Evolutionary conservation across 2,329 filamentous ascomycete genomes (phyloP).

Genomic region (Malbranchea zuffiana): DNA sequence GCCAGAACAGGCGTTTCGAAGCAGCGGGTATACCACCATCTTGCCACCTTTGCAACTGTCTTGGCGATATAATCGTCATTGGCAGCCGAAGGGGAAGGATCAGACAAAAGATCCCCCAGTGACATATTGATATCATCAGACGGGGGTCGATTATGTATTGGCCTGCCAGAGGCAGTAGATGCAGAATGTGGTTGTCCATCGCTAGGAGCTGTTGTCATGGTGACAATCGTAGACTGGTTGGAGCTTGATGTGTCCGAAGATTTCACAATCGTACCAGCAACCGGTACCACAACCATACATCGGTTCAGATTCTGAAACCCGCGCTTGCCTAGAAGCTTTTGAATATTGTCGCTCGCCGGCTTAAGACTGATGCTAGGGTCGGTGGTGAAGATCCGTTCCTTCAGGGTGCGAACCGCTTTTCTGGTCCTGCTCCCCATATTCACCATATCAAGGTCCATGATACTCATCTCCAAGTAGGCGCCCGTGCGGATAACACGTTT

Average conservation of each 20-base stretch:
- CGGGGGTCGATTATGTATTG: conserved; percentile 20
- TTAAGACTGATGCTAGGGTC: conserved; percentile 37
- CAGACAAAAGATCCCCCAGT: conserved; percentile 61
- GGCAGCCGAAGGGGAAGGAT: conserved; percentile 54
- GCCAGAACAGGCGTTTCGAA: conserved; percentile 60
- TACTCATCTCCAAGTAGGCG: conserved; percentile 39
- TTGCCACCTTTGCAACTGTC: conserved; percentile 80
- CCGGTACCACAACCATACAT: conserved; percentile 40
- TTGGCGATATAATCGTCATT: conserved; percentile 81
- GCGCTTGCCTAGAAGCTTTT: conserved; percentile 34
- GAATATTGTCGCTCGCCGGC: conserved; percentile 39
- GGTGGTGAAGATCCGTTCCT: conserved; percentile 35
- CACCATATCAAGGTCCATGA: conserved; percentile 41
- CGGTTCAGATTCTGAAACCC: conserved; percentile 41
- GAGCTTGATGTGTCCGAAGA: conserved; percentile 35
- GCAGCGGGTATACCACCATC: conserved; percentile 94
- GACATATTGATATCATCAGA: conserved; percentile 33
- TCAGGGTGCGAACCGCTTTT: conserved; percentile 36
- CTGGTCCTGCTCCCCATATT: conserved; percentile 40
- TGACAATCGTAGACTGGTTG: conserved; percentile 22
- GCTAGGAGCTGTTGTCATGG: conserved; percentile 20
- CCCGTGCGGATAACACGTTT: conserved; percentile 40
- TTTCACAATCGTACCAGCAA: conserved; percentile 35
- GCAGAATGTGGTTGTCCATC: conserved; percentile 17
- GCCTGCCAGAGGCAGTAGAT: conserved; percentile 17